Evolutionary conservation across 495 filamentous ascomycete genomes (phyloP), one percentile per base, ranked within the genome.

Genomic region (Penicillium samsonianum): DNA sequence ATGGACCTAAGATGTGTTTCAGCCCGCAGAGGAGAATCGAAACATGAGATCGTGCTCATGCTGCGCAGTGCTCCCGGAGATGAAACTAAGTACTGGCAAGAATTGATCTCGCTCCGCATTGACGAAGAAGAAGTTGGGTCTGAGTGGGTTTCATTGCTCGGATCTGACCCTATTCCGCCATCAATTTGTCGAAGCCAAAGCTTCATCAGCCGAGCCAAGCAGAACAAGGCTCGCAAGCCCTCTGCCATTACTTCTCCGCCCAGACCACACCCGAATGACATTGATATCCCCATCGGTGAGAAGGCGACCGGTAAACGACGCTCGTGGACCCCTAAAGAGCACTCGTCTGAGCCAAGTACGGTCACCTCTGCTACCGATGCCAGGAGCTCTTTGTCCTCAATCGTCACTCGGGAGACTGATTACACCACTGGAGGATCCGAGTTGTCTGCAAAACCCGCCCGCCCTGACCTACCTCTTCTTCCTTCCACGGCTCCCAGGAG

Each of bases 91-190:
- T 73, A 80, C 35, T 96, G 92, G 91, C 87, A 87, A 47, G 93
- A 99, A 70, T 70, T 96, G 2, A 73, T 98, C 53, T 84, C 84
- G 16, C 78, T 98, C 9, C 77, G 71, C 9, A 81, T 87, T 3
- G 84, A 87, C 46, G 86, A 89, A 64, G 85, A 90, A 46, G 87
- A 89, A 44, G 82, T 91, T 52, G 84, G 84, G n/a, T 73, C 80
- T 35, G 93, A 98, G 67, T 99, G 95, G 95, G 74, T 96, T 28
- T 78, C 88, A 33, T 87, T 96, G 75, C 70, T 99, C 23, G 90
- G 92, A 10, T 76, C 80, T 50, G 76, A 80, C 23, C 94, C 94
- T 28, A 72, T 90, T 40, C 93, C 94, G 28, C 92, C 92, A 10
- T 65, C 78, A 11, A 71, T 83, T 22, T 75, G 59, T 40, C 68